Percentiles rank a stretch among this genome's conserved stretches.
Evolutionary conservation across 768 basidiomycete species (phyloP).

Genomic region (Rhodotorula sphaerocarpa): DNA sequence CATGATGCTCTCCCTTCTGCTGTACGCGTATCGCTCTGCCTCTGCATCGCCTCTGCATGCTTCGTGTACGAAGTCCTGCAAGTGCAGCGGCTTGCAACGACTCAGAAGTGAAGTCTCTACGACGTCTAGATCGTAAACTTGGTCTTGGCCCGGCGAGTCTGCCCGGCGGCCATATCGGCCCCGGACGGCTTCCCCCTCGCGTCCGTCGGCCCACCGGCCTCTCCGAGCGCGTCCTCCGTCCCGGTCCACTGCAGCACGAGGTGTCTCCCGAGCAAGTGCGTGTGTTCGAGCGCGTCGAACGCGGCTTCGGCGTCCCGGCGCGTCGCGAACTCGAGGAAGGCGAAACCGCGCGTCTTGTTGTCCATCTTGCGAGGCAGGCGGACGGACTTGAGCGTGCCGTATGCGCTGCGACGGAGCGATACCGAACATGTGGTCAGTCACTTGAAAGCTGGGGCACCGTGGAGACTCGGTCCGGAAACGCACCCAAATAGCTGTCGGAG

Average conservation of each 20-base stretch:
- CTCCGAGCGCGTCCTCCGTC: conserved; percentile 59
- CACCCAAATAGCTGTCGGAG: conserved; percentile 80
- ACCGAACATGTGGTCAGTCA: conserved; percentile 4
- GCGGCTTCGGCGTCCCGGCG: conserved; percentile 84
- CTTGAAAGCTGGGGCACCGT: conserved; percentile 1
- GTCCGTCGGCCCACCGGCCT: conserved; percentile 41
- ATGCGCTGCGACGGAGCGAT: conserved; percentile 52
- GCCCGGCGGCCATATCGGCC: neutral
- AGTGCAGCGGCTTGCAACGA: too few relatives aligned
- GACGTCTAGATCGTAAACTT: neutral
- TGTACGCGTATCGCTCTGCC: too few relatives aligned
- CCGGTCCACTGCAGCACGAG: conserved; percentile 85
- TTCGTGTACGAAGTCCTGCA: too few relatives aligned
- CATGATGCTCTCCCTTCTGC: too few relatives aligned
- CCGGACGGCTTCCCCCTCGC: neutral
- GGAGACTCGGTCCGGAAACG: conserved; percentile 41
- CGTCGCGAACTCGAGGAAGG: conserved; percentile 88
- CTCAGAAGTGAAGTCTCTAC: too few relatives aligned
- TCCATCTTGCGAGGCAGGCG: conserved; percentile 89
- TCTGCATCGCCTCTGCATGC: too few relatives aligned
- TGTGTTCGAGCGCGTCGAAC: conserved; percentile 75
- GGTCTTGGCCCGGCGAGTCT: neutral
- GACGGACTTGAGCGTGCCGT: conserved; percentile 88
- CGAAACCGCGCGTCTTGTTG: conserved; percentile 81
- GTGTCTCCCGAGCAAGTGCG: conserved; percentile 91